Conservation (phyloP, 495 filamentous ascomycete genomes). For the Neurospora sublineolata region DNA sequence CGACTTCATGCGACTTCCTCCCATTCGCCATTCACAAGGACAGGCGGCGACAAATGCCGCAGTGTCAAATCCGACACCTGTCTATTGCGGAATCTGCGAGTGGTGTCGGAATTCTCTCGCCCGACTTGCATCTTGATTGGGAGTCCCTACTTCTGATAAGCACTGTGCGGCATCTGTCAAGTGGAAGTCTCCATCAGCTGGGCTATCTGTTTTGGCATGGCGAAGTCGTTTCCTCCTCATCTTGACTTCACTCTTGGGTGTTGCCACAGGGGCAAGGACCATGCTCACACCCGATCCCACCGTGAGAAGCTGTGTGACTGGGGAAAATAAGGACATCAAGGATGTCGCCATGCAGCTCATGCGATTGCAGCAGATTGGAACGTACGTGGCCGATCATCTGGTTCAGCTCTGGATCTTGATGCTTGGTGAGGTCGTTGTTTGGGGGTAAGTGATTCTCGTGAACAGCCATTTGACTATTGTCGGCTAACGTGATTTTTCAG, state of each 20-base stretch:
- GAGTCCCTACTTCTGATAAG: not conserved
- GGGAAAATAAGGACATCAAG: not conserved
- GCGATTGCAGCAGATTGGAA: not conserved
- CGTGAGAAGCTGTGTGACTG: not conserved
- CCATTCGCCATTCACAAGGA: not conserved
- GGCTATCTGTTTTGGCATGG: not conserved
- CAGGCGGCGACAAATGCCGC: not conserved
- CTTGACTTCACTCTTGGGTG: not conserved
- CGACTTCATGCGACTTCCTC: not conserved
- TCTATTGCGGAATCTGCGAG: not conserved
- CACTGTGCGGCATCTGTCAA: not conserved
- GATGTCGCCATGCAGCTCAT: not conserved
- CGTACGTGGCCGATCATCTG: not conserved
- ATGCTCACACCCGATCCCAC: not conserved
- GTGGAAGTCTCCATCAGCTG: not conserved
- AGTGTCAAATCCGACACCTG: not conserved
- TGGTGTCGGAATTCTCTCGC: not conserved
- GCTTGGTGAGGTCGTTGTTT: conserved; percentile 96
- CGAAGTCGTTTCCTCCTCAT: not conserved
- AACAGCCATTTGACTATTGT: conserved; percentile 4
- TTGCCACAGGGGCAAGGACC: not conserved
- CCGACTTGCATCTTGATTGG: not conserved
- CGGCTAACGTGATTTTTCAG: conserved; percentile 46
- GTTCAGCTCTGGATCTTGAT: conserved; percentile 85
- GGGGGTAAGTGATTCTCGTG: conserved; percentile 53